Evolutionary conservation across 805 yeast genomes (phyloP).

Genomic region (Naumovozyma baii): DNA sequence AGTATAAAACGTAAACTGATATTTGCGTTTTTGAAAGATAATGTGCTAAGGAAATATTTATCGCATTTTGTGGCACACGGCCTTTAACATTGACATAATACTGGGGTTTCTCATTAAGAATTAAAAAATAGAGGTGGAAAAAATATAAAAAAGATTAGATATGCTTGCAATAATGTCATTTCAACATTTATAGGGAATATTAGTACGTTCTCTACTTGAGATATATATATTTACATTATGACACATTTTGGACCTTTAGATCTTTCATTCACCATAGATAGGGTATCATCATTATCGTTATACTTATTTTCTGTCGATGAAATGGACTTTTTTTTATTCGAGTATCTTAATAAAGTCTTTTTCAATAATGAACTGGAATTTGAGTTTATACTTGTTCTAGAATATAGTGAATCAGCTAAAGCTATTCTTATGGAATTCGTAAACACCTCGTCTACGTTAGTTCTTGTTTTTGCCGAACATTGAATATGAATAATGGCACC

Average conservation of each 20-base stretch:
- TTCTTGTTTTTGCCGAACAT: conserved; percentile 67
- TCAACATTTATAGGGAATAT: too few relatives aligned
- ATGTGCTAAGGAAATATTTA: too few relatives aligned
- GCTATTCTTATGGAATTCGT: conserved; percentile 39
- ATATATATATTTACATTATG: not conserved
- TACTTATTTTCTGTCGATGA: not conserved
- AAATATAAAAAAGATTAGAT: too few relatives aligned
- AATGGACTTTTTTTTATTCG: not conserved
- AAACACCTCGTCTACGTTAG: conserved; percentile 60
- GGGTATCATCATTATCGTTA: not conserved
- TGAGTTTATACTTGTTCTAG: conserved; percentile 1
- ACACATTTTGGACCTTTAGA: conserved; percentile 1
- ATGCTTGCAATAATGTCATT: too few relatives aligned
- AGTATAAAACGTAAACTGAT: too few relatives aligned
- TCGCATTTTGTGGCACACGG: too few relatives aligned
- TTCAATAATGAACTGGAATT: conserved; percentile 6
- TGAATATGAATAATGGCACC: conserved; percentile 67
- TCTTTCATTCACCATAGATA: not conserved
- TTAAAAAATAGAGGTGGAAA: too few relatives aligned
- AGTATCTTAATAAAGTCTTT: conserved; percentile 9
- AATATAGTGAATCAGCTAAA: conserved; percentile 10
- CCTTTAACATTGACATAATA: too few relatives aligned
- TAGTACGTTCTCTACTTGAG: not conserved
- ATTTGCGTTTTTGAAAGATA: too few relatives aligned
- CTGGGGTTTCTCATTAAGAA: too few relatives aligned